phyloP scores from a whole-genome alignment of 2,329 filamentous ascomycete species.

The Chaetomiaceae sp. region DNA sequence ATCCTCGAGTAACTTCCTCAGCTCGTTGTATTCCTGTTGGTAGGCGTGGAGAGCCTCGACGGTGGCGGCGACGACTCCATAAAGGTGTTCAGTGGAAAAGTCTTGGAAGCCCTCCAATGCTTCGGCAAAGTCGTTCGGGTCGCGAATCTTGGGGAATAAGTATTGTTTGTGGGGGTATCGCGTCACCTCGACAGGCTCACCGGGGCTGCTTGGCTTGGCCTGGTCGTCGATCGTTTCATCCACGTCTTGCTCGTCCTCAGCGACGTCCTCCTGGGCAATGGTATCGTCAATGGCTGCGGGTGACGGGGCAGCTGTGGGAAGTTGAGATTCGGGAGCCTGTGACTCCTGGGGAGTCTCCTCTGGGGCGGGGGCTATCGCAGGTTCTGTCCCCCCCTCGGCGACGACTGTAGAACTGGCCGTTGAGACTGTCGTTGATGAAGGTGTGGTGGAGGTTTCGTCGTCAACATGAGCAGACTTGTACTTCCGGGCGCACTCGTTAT shows the following conservation, averaged over 20 bases:
- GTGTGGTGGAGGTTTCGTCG: background rate
- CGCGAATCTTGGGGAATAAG: conserved; percentile 46
- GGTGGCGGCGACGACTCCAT: conserved; percentile 39
- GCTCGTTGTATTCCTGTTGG: conserved; percentile 50
- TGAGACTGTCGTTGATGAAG: background rate
- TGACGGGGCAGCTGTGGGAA: conserved; percentile 22
- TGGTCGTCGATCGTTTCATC: conserved; percentile 15
- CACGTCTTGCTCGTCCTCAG: conserved; percentile 21
- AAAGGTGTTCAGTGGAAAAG: conserved; percentile 44
- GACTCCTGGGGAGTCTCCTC: conserved; percentile 15
- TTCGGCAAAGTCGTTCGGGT: conserved; percentile 45
- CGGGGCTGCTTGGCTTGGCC: conserved; percentile 14
- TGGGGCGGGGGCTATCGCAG: background rate
- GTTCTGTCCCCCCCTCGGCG: background rate
- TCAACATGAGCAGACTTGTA: conserved; percentile 15
- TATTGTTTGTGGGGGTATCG: conserved; percentile 34
- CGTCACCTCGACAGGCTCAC: conserved; percentile 24
- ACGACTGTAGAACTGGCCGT: background rate
- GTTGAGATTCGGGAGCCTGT: conserved; percentile 18
- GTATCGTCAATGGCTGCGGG: conserved; percentile 21
- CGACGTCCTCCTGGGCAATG: conserved; percentile 15
- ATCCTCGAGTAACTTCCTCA: conserved; percentile 50
- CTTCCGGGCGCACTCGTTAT: conserved; percentile 19
- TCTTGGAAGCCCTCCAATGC: conserved; percentile 47
- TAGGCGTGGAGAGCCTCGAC: conserved; percentile 45